Conservation (phyloP, 768 basidiomycete genomes). For the Psilocybe tampanensis region DNA sequence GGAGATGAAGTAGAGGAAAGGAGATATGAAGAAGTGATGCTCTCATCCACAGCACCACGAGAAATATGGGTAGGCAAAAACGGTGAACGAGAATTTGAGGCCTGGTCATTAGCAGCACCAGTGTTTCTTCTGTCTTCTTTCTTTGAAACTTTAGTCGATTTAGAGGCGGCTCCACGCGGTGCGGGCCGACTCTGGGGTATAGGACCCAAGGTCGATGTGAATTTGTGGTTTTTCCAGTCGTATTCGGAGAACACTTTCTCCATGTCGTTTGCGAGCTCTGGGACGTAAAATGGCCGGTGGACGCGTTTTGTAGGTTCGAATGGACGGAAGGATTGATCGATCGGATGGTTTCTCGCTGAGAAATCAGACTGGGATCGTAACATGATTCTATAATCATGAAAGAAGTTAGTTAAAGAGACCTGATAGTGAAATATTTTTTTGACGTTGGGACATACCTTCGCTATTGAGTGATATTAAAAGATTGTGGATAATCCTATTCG, state of each 20-base stretch:
- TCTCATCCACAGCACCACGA: slow-evolving; percentile 2
- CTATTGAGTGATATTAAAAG: background rate
- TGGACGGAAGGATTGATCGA: background rate
- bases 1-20: background rate
- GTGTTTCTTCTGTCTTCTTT: background rate
- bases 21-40: slow-evolving; percentile 2
- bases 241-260: slow-evolving; percentile 13
- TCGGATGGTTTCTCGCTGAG: background rate
- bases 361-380: slow-evolving; percentile 6
- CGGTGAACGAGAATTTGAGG: background rate
- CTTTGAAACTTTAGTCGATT: background rate
- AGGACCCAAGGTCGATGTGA: slow-evolving; percentile 9
- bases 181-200: background rate
- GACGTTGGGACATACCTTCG: background rate
- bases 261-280: slow-evolving; percentile 10
- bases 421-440: background rate
- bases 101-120: background rate
- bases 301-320: slow-evolving; percentile 13
- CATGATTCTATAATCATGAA: slow-evolving; percentile 5
- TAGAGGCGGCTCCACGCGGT: background rate
- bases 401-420: background rate
- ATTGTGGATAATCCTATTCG: background rate
- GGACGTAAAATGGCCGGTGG: slow-evolving; percentile 13
- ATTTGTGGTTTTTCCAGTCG: slow-evolving; percentile 11
- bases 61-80: background rate